These are phyloP conservation scores for Aspergillus aculeatus DNA, from an alignment of 2,329 filamentous ascomycete species.

Conservation along the genomic window DNA sequence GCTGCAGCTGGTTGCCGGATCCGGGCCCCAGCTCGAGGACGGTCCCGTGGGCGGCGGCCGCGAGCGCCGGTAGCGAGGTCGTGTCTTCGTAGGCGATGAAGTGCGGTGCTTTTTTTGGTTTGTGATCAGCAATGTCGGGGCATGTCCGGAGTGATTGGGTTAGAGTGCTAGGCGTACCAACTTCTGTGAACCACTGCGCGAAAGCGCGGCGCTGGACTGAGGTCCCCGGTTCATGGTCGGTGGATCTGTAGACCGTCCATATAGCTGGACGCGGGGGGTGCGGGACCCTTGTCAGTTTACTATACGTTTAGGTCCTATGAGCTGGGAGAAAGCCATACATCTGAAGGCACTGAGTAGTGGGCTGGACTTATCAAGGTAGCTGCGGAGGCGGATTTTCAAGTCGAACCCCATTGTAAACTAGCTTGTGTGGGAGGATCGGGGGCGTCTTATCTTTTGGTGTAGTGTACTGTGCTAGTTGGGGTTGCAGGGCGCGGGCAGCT, in stretches of 20 bases:
- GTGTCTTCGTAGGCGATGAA: constrained; percentile 38
- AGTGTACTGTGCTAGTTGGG: background rate
- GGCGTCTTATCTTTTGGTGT: background rate
- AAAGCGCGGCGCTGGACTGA: background rate
- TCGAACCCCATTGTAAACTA: background rate
- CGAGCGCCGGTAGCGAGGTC: constrained; percentile 33
- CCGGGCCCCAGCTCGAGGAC: constrained; percentile 50
- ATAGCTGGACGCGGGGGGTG: background rate
- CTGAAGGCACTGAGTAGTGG: background rate
- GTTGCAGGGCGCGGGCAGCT: background rate
- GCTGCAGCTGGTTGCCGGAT: constrained; percentile 45
- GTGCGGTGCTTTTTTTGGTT: background rate
- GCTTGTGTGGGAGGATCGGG: background rate
- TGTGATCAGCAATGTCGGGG: no score
- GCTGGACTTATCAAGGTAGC: background rate
- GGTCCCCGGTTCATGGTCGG: background rate
- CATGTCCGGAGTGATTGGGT: background rate
- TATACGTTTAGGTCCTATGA: background rate
- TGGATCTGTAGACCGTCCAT: background rate
- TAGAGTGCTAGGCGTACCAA: background rate
- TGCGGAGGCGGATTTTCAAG: background rate
- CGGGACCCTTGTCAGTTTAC: no score
- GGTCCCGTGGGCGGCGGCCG: constrained; percentile 31
- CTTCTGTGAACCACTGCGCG: background rate
- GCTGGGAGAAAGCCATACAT: background rate